Percentiles rank a stretch among this genome's conserved stretches.
Evolutionary conservation across 306 rosid genomes (phyloP).

Genomic region (Dryas alaskensis): DNA sequence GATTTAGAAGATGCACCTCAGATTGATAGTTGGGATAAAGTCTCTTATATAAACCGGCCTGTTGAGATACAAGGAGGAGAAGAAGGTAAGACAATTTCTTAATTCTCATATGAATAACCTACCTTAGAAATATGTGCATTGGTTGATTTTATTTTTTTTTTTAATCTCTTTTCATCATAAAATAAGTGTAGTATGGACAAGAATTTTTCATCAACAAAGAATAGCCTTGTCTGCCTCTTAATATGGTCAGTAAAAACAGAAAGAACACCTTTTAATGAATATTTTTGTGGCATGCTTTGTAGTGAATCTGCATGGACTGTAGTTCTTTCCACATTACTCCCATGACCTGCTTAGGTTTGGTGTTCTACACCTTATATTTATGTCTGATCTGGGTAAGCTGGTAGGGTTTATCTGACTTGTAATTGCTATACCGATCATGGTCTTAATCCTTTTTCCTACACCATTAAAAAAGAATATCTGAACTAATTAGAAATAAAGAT

Average conservation of each 20-base stretch:
- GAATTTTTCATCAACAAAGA: background rate
- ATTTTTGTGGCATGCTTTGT: background rate
- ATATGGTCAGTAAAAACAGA: background rate
- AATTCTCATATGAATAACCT: background rate
- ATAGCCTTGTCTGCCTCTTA: conserved; percentile 1
- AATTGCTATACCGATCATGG: background rate
- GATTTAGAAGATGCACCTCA: conserved; percentile 79
- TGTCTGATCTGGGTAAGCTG: background rate
- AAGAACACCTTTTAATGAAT: background rate
- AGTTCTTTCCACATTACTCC: background rate
- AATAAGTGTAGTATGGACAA: background rate
- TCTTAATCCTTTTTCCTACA: background rate
- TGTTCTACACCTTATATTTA: background rate
- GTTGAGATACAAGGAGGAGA: conserved; percentile 65
- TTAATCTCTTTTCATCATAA: background rate
- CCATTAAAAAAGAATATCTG: background rate
- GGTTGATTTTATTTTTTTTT: background rate
- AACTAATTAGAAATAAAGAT: background rate
- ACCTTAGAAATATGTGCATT: conserved; percentile 13
- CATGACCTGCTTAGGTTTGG: background rate
- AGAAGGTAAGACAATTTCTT: conserved; percentile 52
- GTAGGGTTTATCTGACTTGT: background rate
- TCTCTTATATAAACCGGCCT: conserved; percentile 78
- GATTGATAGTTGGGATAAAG: conserved; percentile 85
- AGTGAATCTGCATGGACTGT: background rate